Percentiles rank a stretch among this genome's conserved stretches.
Evolutionary conservation across 139 green algal species (phyloP).

Genomic region (Chlamydomonas sp.): DNA sequence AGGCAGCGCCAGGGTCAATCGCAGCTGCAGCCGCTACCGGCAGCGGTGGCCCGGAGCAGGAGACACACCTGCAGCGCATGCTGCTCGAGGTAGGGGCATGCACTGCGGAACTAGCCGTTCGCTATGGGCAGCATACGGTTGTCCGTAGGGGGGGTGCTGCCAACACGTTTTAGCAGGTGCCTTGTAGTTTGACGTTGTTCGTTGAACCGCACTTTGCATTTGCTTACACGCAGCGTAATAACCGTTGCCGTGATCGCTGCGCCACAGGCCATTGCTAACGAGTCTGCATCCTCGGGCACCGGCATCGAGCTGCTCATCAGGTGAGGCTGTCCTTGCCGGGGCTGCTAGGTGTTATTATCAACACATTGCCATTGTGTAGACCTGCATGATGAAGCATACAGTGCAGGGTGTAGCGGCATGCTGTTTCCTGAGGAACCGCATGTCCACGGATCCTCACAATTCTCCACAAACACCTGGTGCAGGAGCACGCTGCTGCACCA

Average conservation of each 20-base stretch:
- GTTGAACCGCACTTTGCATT: too few relatives aligned
- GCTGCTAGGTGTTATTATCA: too few relatives aligned
- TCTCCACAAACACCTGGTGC: not conserved
- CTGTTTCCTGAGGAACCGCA: too few relatives aligned
- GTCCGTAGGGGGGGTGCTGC: too few relatives aligned
- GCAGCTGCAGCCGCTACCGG: not conserved
- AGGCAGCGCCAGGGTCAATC: not conserved
- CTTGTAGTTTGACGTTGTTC: too few relatives aligned
- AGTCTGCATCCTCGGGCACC: conserved; percentile 20
- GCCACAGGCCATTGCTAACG: conserved; percentile 55
- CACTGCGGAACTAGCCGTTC: not conserved
- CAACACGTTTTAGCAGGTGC: too few relatives aligned
- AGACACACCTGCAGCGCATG: conserved; percentile 67
- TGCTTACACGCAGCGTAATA: too few relatives aligned
- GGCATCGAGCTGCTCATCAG: conserved; percentile 61
- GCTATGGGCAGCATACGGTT: not conserved
- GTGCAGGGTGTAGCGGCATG: too few relatives aligned
- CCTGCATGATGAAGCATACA: too few relatives aligned
- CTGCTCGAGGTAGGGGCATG: conserved; percentile 60
- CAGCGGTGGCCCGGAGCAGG: not conserved
- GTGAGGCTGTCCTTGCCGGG: not conserved
- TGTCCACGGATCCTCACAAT: too few relatives aligned
- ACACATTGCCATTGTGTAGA: too few relatives aligned
- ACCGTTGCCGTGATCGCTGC: too few relatives aligned
- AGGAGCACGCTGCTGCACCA: conserved; percentile 61